Evolutionary conservation across 305 asterid genomes (phyloP).

Genomic region (Euphrasia arctica): DNA sequence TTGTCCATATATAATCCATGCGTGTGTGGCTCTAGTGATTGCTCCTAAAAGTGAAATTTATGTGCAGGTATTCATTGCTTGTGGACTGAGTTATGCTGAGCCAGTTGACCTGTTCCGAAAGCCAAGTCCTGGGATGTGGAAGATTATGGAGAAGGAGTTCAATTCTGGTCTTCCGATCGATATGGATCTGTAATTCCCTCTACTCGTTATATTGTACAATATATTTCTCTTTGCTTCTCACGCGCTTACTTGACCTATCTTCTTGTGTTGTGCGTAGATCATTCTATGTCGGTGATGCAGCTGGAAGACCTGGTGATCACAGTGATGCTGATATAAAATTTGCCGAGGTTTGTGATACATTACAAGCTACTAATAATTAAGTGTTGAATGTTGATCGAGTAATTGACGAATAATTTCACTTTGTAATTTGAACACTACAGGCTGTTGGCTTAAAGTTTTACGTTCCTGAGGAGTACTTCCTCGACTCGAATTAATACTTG

Average conservation of each 20-base stretch:
- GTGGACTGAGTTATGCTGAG: slow-evolving; percentile 58
- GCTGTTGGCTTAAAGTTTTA: slow-evolving; percentile 74
- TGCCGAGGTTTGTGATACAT: slow-evolving; percentile 59
- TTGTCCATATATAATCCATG: too few species aligned
- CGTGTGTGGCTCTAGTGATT: too few species aligned
- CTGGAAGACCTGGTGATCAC: slow-evolving; percentile 85
- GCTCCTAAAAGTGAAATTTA: too few species aligned
- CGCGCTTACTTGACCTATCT: slow-evolving; percentile 14
- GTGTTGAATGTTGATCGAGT: neutral
- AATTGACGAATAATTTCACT: slow-evolving; percentile 10
- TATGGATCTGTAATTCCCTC: slow-evolving; percentile 63
- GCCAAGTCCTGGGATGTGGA: slow-evolving; percentile 96
- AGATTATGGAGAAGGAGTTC: slow-evolving; percentile 78
- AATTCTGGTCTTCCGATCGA: slow-evolving; percentile 75
- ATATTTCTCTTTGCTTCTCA: slow-evolving; percentile 9
- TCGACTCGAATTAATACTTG: slow-evolving; percentile 29
- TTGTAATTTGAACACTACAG: slow-evolving; percentile 40
- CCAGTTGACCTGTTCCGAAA: slow-evolving; percentile 80
- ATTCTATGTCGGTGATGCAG: slow-evolving; percentile 97
- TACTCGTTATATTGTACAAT: slow-evolving; percentile 22
- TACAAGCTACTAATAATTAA: neutral
- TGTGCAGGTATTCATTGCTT: slow-evolving; percentile 86
- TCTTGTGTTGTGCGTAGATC: slow-evolving; percentile 44
- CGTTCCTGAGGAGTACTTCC: slow-evolving; percentile 73
- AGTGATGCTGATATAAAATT: slow-evolving; percentile 85